Base-by-base conservation (phyloP, 1,139 yeast species). In the Yamadazyma trypodendri region DNA sequence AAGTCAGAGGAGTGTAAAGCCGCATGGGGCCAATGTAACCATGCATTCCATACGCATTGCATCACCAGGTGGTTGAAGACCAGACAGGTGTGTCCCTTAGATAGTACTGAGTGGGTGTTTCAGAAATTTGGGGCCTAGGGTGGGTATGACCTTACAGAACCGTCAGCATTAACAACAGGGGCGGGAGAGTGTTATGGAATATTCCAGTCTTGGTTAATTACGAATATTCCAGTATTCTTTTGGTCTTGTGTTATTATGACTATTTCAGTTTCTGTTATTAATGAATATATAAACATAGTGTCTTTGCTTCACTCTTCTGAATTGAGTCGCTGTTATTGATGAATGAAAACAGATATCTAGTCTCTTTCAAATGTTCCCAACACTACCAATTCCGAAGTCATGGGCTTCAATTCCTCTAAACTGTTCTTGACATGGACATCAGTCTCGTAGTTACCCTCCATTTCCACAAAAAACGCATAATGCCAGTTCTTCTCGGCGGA, bases 71-170 rank as follows among this genome's bases (percentile, higher is more conserved):
- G 99, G 99, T 79, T 94, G 50, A 85, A 85, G 61, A 86, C 96
- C n/a, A 82, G 98, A 66, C 89, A 90, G 46, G 96, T 90, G 23
- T 94, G 99, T 71, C 99, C 99, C 1, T 73, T 94, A 58, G 98
- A 92, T 65, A 90, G 87, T 64, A 81, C 88, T 51, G 95, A 88
- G 41, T 94, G 99, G 97, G 81, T 81, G 36, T 78, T 81, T 58
- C 95, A 88, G 53, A 84, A 86, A 69, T 79, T 84, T 61, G 95
- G 96, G 8, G 40, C 37, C 4, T 39, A 21, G 21, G n/a, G 21
- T 18, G 21, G 5, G 21, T 8, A 18, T 18, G 21, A 18, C 5
- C 7, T 18, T 18, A n/a, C n/a, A n/a, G n/a, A n/a, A n/a, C n/a
- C n/a, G n/a, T n/a, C n/a, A n/a, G n/a, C n/a, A n/a, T n/a, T n/a